Evolutionary conservation across 1,139 yeast genomes (phyloP).

Genomic region (Blastobotrys serpentis): DNA sequence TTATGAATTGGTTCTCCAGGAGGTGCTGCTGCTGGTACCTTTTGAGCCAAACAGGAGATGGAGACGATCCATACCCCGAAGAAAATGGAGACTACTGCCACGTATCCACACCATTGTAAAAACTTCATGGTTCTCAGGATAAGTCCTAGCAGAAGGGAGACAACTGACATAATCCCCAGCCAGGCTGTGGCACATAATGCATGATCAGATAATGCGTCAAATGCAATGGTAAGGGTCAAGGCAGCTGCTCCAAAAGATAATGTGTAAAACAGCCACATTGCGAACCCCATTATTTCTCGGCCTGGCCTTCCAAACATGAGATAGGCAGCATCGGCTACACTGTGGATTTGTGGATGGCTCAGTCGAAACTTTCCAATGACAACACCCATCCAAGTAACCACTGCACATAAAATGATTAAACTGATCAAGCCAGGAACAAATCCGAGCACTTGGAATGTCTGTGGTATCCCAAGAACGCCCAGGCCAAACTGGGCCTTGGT

Average conservation of each 20-base stretch:
- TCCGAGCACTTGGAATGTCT: slow-evolving; percentile 16
- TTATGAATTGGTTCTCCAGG: slow-evolving; percentile 9
- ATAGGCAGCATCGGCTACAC: slow-evolving; percentile 16
- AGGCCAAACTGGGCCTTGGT: slow-evolving; percentile 19
- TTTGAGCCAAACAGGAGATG: slow-evolving; percentile 15
- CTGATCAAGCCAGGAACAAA: slow-evolving; percentile 17
- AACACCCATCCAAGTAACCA: slow-evolving; percentile 18
- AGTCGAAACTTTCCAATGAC: slow-evolving; percentile 16
- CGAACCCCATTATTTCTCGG: slow-evolving; percentile 14
- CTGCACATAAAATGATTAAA: slow-evolving; percentile 11
- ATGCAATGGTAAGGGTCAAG: slow-evolving; percentile 15
- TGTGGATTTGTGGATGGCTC: slow-evolving; percentile 16
- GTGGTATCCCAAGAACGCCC: slow-evolving; percentile 18
- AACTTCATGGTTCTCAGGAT: slow-evolving; percentile 16
- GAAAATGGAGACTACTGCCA: slow-evolving; percentile 15
- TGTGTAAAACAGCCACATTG: slow-evolving; percentile 14
- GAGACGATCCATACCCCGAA: slow-evolving; percentile 17
- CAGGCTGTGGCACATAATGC: slow-evolving; percentile 15
- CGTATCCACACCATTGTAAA: slow-evolving; percentile 16
- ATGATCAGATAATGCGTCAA: slow-evolving; percentile 14
- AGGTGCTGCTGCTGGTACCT: slow-evolving; percentile 17
- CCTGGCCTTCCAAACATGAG: slow-evolving; percentile 15
- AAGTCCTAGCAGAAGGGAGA: slow-evolving; percentile 9
- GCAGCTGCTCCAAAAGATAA: slow-evolving; percentile 16
- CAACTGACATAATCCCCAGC: slow-evolving; percentile 13